phyloP scores from a whole-genome alignment of 257 asterid genomes.

The Nicotiana obtusifolia region DNA sequence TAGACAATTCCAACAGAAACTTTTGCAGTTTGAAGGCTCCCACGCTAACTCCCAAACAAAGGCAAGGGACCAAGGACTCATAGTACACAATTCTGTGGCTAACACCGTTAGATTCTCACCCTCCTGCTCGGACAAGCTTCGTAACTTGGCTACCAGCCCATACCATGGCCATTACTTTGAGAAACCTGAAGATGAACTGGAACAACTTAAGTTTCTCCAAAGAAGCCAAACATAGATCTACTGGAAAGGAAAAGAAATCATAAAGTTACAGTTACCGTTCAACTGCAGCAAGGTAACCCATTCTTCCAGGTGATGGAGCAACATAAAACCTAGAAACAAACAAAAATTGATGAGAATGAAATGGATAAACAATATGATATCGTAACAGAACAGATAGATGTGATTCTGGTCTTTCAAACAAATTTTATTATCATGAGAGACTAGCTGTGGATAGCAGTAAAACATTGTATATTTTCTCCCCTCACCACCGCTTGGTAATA shows the following conservation, averaged over 20 bases:
- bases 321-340: slow-evolving; percentile 60
- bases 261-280: slow-evolving; percentile 41
- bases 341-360: neutral
- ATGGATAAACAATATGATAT: neutral
- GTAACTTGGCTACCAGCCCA: slow-evolving; percentile 99
- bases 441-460: neutral
- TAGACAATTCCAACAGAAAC: neutral
- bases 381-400: neutral
- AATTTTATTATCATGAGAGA: neutral
- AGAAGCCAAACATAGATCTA: neutral
- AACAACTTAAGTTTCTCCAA: slow-evolving; percentile 7
- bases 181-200: slow-evolving; percentile 52
- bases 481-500: neutral
- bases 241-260: neutral
- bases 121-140: slow-evolving; percentile 84
- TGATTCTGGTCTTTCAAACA: neutral
- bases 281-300: slow-evolving; percentile 80
- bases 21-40: neutral
- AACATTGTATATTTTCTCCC: neutral
- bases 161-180: slow-evolving; percentile 90
- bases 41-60: neutral
- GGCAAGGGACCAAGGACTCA: neutral
- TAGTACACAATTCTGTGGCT: neutral
- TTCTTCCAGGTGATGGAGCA: slow-evolving; percentile 74
- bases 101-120: slow-evolving; percentile 40